Percentiles rank a stretch among this genome's conserved stretches.
These are phyloP conservation scores for Camellia sinensis DNA, from an alignment of 148 eudicot species.

Conservation along the genomic window DNA sequence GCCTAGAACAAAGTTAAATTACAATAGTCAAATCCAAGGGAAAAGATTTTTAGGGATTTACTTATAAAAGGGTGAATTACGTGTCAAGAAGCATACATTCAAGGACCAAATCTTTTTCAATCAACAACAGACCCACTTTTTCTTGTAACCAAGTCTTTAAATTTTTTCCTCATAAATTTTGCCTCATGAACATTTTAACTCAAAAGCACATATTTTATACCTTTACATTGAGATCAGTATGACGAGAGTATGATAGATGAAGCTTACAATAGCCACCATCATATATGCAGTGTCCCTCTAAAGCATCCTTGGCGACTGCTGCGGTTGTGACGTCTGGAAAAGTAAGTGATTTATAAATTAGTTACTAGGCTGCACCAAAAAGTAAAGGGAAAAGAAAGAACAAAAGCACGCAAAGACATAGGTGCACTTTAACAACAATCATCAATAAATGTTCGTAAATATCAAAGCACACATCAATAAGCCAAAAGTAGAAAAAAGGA, in stretches of 20 bases:
- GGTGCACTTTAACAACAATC: no score
- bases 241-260: conserved; percentile 94
- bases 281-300: conserved; percentile 92
- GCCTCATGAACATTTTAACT: conserved; percentile 23
- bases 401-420: neutral
- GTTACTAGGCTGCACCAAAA: neutral
- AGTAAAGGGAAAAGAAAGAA: no score
- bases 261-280: conserved; percentile 99
- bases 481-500: no score
- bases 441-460: no score
- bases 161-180: conserved; percentile 15
- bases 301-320: conserved; percentile 61
- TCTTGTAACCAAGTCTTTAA: conserved; percentile 4
- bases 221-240: conserved; percentile 94
- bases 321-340: conserved; percentile 66
- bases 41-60: neutral
- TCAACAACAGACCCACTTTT: neutral
- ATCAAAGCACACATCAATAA: no score
- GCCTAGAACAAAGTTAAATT: conserved; percentile 31
- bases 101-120: conserved; percentile 17
- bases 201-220: conserved; percentile 46
- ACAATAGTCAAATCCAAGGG: conserved; percentile 9
- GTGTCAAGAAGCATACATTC: conserved; percentile 35
- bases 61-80: neutral
- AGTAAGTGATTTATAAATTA: neutral